Evolutionary conservation across 331 rosid species (phyloP), one percentile per base, ranked within the genome.

Genomic region (Cydonia oblonga): DNA sequence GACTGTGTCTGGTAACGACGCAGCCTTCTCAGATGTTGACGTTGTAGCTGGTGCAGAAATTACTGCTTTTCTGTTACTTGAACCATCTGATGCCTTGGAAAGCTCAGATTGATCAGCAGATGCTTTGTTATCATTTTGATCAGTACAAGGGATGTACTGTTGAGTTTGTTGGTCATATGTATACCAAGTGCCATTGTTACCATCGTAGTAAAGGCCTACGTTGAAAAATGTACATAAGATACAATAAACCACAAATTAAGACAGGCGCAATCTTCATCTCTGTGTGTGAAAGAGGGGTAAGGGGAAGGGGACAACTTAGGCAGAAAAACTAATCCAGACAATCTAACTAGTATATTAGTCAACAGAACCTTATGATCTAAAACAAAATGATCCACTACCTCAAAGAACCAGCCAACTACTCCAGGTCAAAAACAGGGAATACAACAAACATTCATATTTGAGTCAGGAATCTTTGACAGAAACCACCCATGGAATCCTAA

Each of bases 1-100:
- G 68, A 91, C 96, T 6, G 88, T 96, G 75, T 93, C 97, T 15
- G 97, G 93, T 87, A 91, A 75, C 3, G 97, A 90, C 59, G 92
- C 82, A 13, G 91, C 86, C 85, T 81, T 92, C 84, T 92, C 98
- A 70, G 64, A 80, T n/a, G 86, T 49, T 74, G 89, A 81, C 54
- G 90, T 84, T 68, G 88, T 86, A 67, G 98, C 97, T 20, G 96
- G 91, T 4, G 98, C 98, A 81, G 96, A 93, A 65, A 93, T 93
- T 22, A 92, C 79, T 61, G 87, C 96, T 66, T 91, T 91, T 83
- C 86, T 91, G 73, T 76, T 85, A 75, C 76, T 82, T 6, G 92
- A 81, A 63, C 88, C 85, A 69, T 91, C 95, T 20, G 90, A 79
- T 35, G 80, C 81, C 81, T 87, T 91, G 15, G 96, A 73, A 71